Evolutionary conservation across 306 rosid species (phyloP).

Genomic region (Cajanus cajan): DNA sequence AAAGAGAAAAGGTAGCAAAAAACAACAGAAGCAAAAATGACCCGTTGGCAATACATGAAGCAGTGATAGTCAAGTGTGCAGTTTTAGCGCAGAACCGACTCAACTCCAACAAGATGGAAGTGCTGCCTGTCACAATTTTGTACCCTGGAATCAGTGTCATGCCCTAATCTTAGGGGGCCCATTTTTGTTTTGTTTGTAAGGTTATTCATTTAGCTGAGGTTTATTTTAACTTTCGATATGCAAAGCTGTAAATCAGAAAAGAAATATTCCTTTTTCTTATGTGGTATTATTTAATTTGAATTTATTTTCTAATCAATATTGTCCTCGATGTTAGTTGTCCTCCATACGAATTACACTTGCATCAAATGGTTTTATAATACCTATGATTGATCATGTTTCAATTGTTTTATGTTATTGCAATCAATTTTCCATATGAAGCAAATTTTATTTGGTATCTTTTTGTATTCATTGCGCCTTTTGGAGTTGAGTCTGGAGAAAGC

Average conservation of each 20-base stretch:
- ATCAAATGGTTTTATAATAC: not conserved
- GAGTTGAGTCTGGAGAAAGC: too few relatives aligned
- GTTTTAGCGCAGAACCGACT: not conserved
- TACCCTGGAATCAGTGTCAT: constrained; percentile 20
- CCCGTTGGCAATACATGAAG: not conserved
- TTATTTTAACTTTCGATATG: not conserved
- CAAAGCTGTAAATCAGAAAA: constrained; percentile 30
- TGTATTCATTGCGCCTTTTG: not conserved
- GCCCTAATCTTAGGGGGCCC: constrained; percentile 19
- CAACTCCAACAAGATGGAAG: not conserved
- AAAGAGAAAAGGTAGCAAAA: constrained; percentile 41
- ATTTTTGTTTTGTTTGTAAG: constrained; percentile 33
- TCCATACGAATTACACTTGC: not conserved
- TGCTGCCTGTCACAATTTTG: not conserved
- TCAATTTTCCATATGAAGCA: not conserved
- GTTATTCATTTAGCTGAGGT: not conserved
- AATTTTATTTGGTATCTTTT: not conserved
- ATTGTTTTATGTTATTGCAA: not conserved
- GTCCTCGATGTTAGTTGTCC: not conserved
- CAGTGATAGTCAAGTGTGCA: not conserved
- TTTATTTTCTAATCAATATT: not conserved
- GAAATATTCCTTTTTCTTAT: not conserved
- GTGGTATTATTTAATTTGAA: constrained; percentile 4
- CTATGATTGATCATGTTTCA: not conserved
- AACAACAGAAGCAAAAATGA: constrained; percentile 9